phyloP scores from a whole-genome alignment of 2,329 filamentous ascomycete genomes.

The Dothiorella sarmentorum region DNA sequence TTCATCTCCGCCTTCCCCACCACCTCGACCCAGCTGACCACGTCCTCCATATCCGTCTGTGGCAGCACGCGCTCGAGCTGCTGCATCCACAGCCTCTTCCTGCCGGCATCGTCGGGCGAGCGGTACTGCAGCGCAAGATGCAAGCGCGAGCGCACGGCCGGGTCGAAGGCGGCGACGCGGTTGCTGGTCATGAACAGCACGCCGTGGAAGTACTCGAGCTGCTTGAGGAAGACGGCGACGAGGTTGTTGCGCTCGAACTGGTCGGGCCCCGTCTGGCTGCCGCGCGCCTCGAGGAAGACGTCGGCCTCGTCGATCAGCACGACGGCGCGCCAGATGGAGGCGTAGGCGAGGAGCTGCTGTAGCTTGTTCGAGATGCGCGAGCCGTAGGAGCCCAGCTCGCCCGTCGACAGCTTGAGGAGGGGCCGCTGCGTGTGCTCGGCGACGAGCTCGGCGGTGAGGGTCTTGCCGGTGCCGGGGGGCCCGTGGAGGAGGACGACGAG shows the following conservation, averaged over 20 bases:
- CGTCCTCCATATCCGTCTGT: constrained; percentile 18
- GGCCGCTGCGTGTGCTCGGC: constrained; percentile 35
- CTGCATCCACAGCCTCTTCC: constrained; percentile 28
- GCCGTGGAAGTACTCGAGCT: constrained; percentile 29
- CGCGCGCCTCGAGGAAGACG: constrained; percentile 57
- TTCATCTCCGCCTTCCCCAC: constrained; percentile 34
- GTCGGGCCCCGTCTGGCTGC: constrained; percentile 31
- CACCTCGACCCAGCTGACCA: constrained; percentile 40
- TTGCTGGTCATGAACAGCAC: constrained; percentile 30
- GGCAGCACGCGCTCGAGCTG: constrained; percentile 15
- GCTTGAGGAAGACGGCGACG: constrained; percentile 33
- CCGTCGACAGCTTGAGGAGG: constrained; percentile 32
- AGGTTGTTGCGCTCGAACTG: constrained; percentile 37
- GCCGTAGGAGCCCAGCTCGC: constrained; percentile 42
- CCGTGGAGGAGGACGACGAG: constrained; percentile 49
- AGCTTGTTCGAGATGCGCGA: constrained; percentile 18
- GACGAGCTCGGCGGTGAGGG: constrained; percentile 30
- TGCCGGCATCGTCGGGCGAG: background rate
- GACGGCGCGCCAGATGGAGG: constrained; percentile 1
- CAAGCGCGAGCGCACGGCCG: constrained; percentile 18
- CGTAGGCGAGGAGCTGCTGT: constrained; percentile 12
- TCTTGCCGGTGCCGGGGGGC: constrained; percentile 52
- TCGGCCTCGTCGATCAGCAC: constrained; percentile 48
- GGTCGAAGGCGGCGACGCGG: constrained; percentile 18
- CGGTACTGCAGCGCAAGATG: constrained; percentile 20